Evolutionary conservation across 2,329 filamentous ascomycete species (phyloP).

Genomic region (Kalaharituber pfeilii): DNA sequence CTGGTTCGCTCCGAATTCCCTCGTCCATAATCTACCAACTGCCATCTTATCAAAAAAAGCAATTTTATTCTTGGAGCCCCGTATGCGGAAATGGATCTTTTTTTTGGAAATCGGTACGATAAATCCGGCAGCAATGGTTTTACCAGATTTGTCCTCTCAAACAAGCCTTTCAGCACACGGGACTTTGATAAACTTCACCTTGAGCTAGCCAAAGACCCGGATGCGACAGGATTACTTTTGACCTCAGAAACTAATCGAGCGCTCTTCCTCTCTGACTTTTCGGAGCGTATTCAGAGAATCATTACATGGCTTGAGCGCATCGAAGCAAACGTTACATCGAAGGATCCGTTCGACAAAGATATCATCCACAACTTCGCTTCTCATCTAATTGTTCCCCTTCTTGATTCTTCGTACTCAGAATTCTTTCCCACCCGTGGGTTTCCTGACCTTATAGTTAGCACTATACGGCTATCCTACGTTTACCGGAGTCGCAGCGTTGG

Average conservation of each 20-base stretch:
- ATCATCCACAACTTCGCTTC: background rate
- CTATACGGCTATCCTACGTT: background rate
- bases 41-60: too few species aligned
- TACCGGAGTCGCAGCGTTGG: background rate
- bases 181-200: background rate
- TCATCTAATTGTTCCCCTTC: background rate
- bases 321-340: background rate
- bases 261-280: background rate
- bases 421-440: background rate
- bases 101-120: background rate
- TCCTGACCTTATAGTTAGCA: background rate
- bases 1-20: too few species aligned
- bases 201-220: background rate
- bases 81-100: background rate
- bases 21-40: too few species aligned
- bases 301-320: background rate
- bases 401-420: background rate
- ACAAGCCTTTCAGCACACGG: background rate
- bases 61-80: too few species aligned
- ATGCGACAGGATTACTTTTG: background rate
- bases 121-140: background rate
- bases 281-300: background rate
- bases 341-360: too few species aligned
- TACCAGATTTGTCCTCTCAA: background rate
- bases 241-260: background rate